Conservation (phyloP, 331 rosid genomes). For the Prunus yedoensis region DNA sequence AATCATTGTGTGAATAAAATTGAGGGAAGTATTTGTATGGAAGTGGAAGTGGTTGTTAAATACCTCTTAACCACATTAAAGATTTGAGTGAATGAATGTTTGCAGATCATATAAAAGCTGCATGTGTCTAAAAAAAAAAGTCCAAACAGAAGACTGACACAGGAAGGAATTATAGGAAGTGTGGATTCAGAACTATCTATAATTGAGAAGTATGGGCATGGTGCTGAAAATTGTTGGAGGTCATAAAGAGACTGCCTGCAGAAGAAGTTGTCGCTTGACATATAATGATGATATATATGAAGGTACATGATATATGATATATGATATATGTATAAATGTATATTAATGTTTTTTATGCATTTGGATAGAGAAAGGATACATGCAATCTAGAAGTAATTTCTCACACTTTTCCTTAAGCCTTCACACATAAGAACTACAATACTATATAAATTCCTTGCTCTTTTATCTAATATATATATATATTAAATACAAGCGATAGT, state of each 20-base stretch:
- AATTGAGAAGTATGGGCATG: slow-evolving; percentile 34
- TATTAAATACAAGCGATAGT: neutral
- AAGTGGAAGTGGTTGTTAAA: neutral
- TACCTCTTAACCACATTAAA: neutral
- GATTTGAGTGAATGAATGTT: slow-evolving; percentile 18
- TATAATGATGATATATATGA: no score
- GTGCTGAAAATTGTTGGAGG: slow-evolving; percentile 32
- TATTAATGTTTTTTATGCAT: no score
- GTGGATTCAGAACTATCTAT: slow-evolving; percentile 9
- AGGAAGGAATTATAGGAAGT: slow-evolving; percentile 38
- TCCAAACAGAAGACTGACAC: slow-evolving; percentile 33
- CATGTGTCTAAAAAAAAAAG: slow-evolving; percentile 7
- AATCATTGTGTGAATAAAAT: neutral
- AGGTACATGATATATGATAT: no score
- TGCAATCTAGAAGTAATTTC: no score
- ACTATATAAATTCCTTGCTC: no score
- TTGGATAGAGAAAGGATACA: no score
- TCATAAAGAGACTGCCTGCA: neutral
- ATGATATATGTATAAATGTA: no score
- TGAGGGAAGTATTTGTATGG: neutral
- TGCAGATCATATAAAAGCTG: slow-evolving; percentile 11
- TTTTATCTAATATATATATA: neutral
- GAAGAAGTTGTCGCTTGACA: neutral
- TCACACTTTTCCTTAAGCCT: no score
- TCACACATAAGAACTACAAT: no score